Conservation (phyloP, 768 basidiomycete genomes). For the Phaffia australis region DNA sequence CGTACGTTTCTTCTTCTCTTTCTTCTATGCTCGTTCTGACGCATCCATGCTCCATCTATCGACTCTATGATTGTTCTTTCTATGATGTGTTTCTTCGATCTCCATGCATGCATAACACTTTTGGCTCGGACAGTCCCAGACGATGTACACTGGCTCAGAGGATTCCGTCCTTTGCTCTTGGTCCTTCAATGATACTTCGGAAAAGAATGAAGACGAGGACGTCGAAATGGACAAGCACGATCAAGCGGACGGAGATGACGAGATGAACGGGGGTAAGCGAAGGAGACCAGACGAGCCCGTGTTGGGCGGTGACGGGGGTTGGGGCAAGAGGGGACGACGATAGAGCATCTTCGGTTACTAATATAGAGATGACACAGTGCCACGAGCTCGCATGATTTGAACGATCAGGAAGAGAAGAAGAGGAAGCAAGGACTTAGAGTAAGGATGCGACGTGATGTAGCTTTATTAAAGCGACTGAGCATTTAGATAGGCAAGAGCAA, state of each 20-base stretch:
- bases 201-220: neutral
- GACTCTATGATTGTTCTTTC: too few relatives aligned
- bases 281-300: neutral
- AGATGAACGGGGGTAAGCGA: neutral
- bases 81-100: too few relatives aligned
- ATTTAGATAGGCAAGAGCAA: slow-evolving; percentile 15
- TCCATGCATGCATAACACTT: neutral
- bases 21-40: neutral
- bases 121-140: slow-evolving; percentile 3
- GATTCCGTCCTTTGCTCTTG: slow-evolving; percentile 24
- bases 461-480: slow-evolving; percentile 4
- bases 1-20: neutral
- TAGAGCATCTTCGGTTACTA: neutral
- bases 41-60: neutral
- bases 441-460: neutral
- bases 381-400: neutral
- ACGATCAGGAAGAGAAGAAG: neutral
- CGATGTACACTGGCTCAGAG: slow-evolving; percentile 23
- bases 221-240: slow-evolving; percentile 11
- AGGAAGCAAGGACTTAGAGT: too few relatives aligned
- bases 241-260: neutral
- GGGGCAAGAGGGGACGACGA: neutral
- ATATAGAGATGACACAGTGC: neutral
- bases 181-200: slow-evolving; percentile 5
- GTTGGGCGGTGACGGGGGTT: slow-evolving; percentile 12